Evolutionary conservation across 2,329 filamentous ascomycete genomes (phyloP).

Genomic region (Epichloe sibirici): DNA sequence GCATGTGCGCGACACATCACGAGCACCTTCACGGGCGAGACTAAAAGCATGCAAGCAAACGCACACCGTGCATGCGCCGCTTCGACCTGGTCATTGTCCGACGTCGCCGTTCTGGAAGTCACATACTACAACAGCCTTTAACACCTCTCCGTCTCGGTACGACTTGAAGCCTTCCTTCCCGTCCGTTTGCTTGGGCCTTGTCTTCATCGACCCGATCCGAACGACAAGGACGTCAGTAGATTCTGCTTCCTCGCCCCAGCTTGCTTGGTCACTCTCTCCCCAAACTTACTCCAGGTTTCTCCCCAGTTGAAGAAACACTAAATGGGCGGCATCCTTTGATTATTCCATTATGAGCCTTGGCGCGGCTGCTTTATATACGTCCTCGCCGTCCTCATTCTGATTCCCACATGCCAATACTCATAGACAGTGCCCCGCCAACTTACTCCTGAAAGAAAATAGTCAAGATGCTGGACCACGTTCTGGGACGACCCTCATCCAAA

Average conservation of each 20-base stretch:
- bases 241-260: no score
- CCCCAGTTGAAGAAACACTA: background rate
- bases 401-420: background rate
- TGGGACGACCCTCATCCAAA: conserved; percentile 81
- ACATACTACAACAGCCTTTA: background rate
- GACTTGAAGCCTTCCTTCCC: background rate
- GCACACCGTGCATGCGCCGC: background rate
- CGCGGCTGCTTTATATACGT: background rate
- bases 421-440: background rate
- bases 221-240: no score
- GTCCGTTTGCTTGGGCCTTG: background rate
- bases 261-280: background rate
- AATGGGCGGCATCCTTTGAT: background rate
- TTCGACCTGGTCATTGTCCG: no score
- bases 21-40: background rate
- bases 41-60: background rate
- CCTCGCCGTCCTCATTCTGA: background rate
- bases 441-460: background rate
- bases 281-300: background rate
- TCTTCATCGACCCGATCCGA: no score
- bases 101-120: no score
- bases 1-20: background rate
- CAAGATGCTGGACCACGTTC: conserved; percentile 69
- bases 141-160: background rate
- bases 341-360: background rate